Conservation (phyloP, 108 stramenopile genomes). For the Cylindrotheca closterium region DNA sequence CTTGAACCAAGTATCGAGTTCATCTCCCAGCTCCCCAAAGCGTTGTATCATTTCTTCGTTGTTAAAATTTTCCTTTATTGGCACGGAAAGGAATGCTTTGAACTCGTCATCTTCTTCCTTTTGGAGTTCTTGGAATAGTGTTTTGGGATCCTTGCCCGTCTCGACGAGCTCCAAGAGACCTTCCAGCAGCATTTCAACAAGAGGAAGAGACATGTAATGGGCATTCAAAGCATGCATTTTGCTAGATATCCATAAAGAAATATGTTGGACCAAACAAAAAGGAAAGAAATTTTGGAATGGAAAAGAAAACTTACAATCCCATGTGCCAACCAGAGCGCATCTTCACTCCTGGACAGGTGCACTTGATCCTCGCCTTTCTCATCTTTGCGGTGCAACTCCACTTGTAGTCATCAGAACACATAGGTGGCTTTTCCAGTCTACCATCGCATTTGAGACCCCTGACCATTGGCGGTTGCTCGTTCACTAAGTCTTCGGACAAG, state of each 20-base stretch:
- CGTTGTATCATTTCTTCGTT: not conserved
- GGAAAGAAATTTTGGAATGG: too few relatives aligned
- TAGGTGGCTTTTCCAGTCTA: not conserved
- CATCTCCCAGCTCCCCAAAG: not conserved
- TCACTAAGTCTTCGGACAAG: not conserved
- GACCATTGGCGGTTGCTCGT: not conserved
- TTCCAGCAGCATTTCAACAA: not conserved
- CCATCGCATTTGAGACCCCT: not conserved
- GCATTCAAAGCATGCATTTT: not conserved
- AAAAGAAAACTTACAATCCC: not conserved
- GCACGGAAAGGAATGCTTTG: not conserved
- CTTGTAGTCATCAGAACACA: not conserved
- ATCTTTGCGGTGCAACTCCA: not conserved
- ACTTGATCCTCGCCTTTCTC: not conserved
- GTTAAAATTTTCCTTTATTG: not conserved
- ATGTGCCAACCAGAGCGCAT: not conserved
- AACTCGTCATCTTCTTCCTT: not conserved
- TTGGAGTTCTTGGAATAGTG: not conserved
- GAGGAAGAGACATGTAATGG: not conserved
- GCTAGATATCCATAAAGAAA: not conserved
- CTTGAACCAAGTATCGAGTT: not conserved
- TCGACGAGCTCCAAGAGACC: not conserved
- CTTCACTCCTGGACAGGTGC: not conserved
- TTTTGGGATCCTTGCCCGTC: not conserved
- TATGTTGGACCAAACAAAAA: too few relatives aligned